Base-by-base conservation (phyloP, 192 early-diverging fungal genomes). In the Phycomyces blakesleeanus region DNA sequence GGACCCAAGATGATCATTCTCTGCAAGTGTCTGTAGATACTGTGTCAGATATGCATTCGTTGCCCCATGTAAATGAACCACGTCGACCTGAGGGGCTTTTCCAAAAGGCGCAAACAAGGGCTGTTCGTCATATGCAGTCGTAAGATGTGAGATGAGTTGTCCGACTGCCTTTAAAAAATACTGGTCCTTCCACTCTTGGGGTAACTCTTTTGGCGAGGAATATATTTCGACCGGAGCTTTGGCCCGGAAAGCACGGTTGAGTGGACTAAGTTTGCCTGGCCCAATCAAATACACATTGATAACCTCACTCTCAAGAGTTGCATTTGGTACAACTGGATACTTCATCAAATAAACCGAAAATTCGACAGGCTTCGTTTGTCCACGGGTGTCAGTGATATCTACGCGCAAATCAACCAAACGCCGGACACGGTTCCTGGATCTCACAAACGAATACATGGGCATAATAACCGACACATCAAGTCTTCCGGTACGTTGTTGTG, bases 51-150 rank as follows among this genome's bases (percentile, higher is more conserved):
- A 75, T 18, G 83, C 83, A 61, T 82, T 84, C 15, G 80, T 78
- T 3, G 78, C 81, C 5, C 83, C 83, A 63, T 84, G 83, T 14
- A 76, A 47, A 75, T 84, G 83, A 44, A 84, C 77, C 9, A 84
- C 66, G 54, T 84, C 79, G 2, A 47, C 18, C 6, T 52, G 47
- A 24, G 64, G 73, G n/a, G 29, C 37, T 18, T 59, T 63, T 12
- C 40, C 6, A 16, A 47, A 7, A 2, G 68, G 65, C 4, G 76
- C 78, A 71, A 84, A 84, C 5, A 84, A 65, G 0, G 82, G 74
- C 25, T 77, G 59, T 16, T 84, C 82, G 24, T 76, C 56, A 51
- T 68, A 75, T 20, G 54, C 67, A 27, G 74, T 63, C 7, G 65
- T 67, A 27, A 73, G 66, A 58, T 73, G 68, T 21, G 72, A 60